phyloP scores from a whole-genome alignment of 129 eudicot species.

The Saposhnikovia divaricata region DNA sequence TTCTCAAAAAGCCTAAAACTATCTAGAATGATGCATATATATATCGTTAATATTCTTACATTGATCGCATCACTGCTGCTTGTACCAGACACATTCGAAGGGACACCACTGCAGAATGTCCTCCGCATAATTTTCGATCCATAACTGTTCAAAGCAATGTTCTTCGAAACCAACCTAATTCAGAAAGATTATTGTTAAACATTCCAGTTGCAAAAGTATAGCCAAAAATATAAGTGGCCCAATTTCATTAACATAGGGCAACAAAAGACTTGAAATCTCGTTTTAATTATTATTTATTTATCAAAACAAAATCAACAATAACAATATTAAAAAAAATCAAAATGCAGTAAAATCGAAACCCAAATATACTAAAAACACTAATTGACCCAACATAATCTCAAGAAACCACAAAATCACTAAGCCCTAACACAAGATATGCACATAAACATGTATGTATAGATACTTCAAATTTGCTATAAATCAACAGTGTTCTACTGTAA shows the following conservation, averaged over 20 bases:
- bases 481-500: no score
- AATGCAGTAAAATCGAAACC: no score
- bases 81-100: slow-evolving; percentile 23
- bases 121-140: slow-evolving; percentile 24
- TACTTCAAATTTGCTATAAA: no score
- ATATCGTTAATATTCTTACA: slow-evolving; percentile 15
- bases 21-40: not conserved
- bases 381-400: no score
- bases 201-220: not conserved
- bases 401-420: no score
- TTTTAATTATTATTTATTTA: no score
- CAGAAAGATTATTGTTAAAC: slow-evolving; percentile 8
- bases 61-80: slow-evolving; percentile 16
- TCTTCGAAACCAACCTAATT: slow-evolving; percentile 40
- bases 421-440: no score
- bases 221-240: not conserved
- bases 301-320: no score
- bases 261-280: not conserved
- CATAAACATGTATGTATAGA: no score
- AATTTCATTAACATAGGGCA: not conserved
- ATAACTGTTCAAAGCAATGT: slow-evolving; percentile 19
- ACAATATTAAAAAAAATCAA: no score
- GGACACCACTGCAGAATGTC: slow-evolving; percentile 37
- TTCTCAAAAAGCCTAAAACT: not conserved
- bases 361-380: no score